Conservation (phyloP, 2,329 filamentous ascomycete genomes). For the Ambrosiella beaveri region DNA sequence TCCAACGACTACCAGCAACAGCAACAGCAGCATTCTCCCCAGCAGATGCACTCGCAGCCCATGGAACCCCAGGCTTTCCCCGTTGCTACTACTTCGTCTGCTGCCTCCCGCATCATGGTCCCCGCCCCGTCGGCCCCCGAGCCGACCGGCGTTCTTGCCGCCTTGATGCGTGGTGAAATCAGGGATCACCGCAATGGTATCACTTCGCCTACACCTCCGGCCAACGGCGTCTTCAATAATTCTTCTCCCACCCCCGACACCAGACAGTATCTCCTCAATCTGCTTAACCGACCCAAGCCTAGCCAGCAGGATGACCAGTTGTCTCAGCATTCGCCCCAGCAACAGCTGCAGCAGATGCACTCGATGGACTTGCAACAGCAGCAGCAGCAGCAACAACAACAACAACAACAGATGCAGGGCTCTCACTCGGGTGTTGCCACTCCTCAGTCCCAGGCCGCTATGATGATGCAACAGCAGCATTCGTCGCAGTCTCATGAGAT, state of each 20-base stretch:
- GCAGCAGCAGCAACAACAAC: slow-evolving; percentile 15
- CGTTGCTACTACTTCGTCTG: slow-evolving; percentile 20
- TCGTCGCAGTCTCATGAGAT: slow-evolving; percentile 18
- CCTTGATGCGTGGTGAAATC: slow-evolving; percentile 40
- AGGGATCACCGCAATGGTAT: slow-evolving; percentile 19
- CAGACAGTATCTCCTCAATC: slow-evolving; percentile 68
- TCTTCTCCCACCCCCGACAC: slow-evolving; percentile 47
- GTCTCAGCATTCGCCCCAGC: slow-evolving; percentile 5
- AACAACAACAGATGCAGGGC: slow-evolving; percentile 7
- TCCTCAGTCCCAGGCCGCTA: slow-evolving; percentile 23
- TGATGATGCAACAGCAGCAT: slow-evolving; percentile 2
- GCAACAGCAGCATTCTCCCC: slow-evolving; percentile 15
- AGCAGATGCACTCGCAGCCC: slow-evolving; percentile 16
- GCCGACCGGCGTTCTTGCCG: slow-evolving; percentile 39
- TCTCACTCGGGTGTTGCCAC: slow-evolving; percentile 17
- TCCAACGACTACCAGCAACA: slow-evolving; percentile 16
- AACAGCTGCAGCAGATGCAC: slow-evolving; percentile 17
- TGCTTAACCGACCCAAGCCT: slow-evolving; percentile 65
- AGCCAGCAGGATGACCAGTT: slow-evolving; percentile 35
- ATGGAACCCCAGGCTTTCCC: slow-evolving; percentile 16
- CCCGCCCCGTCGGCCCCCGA: slow-evolving; percentile 39
- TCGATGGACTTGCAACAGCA: slow-evolving; percentile 19
- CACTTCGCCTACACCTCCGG: slow-evolving; percentile 15
- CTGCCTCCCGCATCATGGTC: slow-evolving; percentile 30
- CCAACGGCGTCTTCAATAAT: slow-evolving; percentile 25